Evolutionary conservation across 805 yeast genomes (phyloP).

Genomic region (Myxozyma vanderwaltii): DNA sequence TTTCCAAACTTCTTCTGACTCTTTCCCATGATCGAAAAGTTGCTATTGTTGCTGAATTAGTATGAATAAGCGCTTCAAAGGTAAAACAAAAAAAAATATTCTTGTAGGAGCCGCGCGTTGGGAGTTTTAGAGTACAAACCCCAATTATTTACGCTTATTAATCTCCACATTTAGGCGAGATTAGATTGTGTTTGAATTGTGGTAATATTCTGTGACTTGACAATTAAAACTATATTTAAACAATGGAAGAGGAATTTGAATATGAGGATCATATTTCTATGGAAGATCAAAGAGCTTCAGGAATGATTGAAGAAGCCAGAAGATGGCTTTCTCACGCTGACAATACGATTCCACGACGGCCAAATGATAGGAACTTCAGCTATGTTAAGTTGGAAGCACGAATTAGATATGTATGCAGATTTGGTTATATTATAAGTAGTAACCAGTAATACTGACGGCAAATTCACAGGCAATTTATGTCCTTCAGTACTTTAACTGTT

Average conservation of each 20-base stretch:
- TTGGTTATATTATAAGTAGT: background rate
- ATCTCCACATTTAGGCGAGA: no score
- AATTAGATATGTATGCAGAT: background rate
- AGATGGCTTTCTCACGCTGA: conserved; percentile 15
- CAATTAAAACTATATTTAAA: no score
- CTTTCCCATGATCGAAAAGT: conserved; percentile 28
- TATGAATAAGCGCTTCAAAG: no score
- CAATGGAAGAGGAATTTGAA: background rate
- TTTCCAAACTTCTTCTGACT: conserved; percentile 55
- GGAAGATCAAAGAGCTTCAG: no score
- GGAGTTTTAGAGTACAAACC: background rate
- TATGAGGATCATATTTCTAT: background rate
- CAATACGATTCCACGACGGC: conserved; percentile 13
- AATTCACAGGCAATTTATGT: conserved; percentile 2
- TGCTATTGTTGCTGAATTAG: no score
- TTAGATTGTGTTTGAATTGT: no score
- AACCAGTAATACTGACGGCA: background rate
- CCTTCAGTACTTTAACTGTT: background rate
- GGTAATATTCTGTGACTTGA: no score
- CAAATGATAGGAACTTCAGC: conserved; percentile 2
- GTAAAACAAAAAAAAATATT: conserved; percentile 8
- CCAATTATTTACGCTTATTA: background rate
- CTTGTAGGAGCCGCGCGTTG: conserved; percentile 9
- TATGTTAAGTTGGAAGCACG: background rate
- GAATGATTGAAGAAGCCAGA: conserved; percentile 3